Evolutionary conservation across 371 early-diverging fungal species (phyloP).

Genomic region (Syncephalastrum monosporum): DNA sequence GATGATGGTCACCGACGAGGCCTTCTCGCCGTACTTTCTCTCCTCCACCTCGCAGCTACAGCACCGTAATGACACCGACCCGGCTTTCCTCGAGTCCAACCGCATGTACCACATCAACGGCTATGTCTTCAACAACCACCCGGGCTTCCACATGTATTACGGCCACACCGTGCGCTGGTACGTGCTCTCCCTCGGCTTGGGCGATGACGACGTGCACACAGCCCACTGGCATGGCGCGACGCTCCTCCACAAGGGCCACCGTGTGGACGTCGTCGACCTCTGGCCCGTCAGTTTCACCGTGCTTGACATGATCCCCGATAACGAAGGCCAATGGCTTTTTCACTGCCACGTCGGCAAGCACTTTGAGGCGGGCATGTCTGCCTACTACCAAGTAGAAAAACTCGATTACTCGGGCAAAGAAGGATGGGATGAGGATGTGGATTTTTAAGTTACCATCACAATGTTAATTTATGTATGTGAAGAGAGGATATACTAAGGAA

Average conservation of each 20-base stretch:
- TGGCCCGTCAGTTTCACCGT: slow-evolving; percentile 42
- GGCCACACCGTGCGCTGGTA: slow-evolving; percentile 53
- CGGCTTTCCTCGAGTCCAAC: slow-evolving; percentile 41
- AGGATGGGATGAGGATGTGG: slow-evolving; percentile 32
- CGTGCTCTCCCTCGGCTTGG: slow-evolving; percentile 36
- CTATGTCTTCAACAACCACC: slow-evolving; percentile 48
- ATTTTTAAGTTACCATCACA: neutral
- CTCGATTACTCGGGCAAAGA: slow-evolving; percentile 44
- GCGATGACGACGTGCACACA: slow-evolving; percentile 48
- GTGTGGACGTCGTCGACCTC: slow-evolving; percentile 51
- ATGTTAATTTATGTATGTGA: neutral
- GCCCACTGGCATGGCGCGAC: slow-evolving; percentile 58
- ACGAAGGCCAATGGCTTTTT: slow-evolving; percentile 54
- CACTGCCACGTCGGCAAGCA: slow-evolving; percentile 54
- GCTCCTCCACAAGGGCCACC: slow-evolving; percentile 37
- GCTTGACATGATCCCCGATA: slow-evolving; percentile 51
- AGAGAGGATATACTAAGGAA: neutral
- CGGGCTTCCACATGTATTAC: slow-evolving; percentile 28
- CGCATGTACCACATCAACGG: slow-evolving; percentile 55
- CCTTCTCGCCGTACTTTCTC: slow-evolving; percentile 32
- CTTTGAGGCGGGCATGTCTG: slow-evolving; percentile 49
- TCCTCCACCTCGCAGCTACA: slow-evolving; percentile 24
- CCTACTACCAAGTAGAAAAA: slow-evolving; percentile 48
- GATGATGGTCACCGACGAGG: slow-evolving; percentile 49
- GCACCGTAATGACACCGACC: slow-evolving; percentile 15